These are phyloP conservation scores for Verticillium nonalfalfae DNA, from an alignment of 2,329 filamentous ascomycete genomes.

Conservation along the genomic window DNA sequence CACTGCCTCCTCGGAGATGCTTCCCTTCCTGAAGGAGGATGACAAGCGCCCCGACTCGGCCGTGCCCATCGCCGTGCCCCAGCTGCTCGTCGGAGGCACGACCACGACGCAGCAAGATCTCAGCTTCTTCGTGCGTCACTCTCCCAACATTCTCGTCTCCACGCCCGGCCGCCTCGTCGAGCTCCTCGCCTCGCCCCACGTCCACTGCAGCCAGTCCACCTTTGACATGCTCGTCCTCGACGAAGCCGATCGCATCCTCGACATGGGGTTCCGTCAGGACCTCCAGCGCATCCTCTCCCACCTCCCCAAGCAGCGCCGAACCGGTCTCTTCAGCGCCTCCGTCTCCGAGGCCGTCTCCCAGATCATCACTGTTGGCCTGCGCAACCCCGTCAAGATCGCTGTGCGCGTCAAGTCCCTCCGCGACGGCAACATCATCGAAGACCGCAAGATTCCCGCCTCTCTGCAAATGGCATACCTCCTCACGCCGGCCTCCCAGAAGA, in stretches of 20 bases:
- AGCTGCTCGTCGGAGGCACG: constrained; percentile 80
- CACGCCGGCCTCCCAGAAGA: constrained; percentile 70
- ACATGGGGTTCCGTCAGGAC: constrained; percentile 90
- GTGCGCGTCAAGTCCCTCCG: constrained; percentile 77
- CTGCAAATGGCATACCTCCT: constrained; percentile 85
- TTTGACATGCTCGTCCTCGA: constrained; percentile 93
- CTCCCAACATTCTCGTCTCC: constrained; percentile 82
- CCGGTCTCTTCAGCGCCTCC: constrained; percentile 89
- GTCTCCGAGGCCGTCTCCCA: constrained; percentile 94
- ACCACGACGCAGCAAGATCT: constrained; percentile 79
- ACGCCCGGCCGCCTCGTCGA: constrained; percentile 89
- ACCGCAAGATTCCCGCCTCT: constrained; percentile 84
- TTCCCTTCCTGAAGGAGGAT: constrained; percentile 47
- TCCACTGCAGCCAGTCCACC: constrained; percentile 79
- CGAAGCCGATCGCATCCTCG: constrained; percentile 86
- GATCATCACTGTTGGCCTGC: constrained; percentile 82
- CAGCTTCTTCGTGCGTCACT: constrained; percentile 73
- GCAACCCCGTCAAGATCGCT: constrained; percentile 91
- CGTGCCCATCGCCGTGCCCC: constrained; percentile 62
- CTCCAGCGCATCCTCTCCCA: constrained; percentile 77
- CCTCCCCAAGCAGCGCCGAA: constrained; percentile 87
- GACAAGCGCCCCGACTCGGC: constrained; percentile 45
- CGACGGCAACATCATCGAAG: constrained; percentile 61
- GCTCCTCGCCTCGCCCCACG: constrained; percentile 77
- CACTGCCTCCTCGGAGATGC: constrained; percentile 62